Evolutionary conservation across 805 yeast species (phyloP), one percentile per base, ranked within the genome.

Genomic region (Wickerhamiella nectarea): DNA sequence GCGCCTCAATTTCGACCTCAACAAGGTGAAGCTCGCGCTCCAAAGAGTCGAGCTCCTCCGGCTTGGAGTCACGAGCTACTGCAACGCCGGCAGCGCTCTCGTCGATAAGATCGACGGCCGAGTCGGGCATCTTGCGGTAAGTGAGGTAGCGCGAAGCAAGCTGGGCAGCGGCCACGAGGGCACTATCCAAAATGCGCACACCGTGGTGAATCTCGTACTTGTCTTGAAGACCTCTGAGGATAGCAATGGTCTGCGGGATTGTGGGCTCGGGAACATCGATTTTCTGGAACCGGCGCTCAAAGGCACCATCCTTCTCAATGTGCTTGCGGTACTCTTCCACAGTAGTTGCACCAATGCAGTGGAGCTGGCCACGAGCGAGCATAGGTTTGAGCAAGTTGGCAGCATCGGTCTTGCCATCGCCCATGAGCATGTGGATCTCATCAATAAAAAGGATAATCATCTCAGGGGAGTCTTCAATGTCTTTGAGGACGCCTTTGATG

Each of bases 361-460:
- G 96, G 58, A 91, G 75, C 42, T 81, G 73, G 54, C 98, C 97
- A 66, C 98, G 78, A 2, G 98, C 96, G 51, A 91, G 74, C 72
- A 93, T 93, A 31, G 98, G 98, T 67, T 91, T 91, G 62, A 91
- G 75, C 56, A 91, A 74, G 64, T 91, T 91, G 34, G 98, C 98
- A 35, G 94, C 95, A 62, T 91, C 98, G 50, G 82, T 77, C 66
- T 87, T 91, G 60, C 98, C 98, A 60, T 91, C 95, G 55, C 98
- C 98, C 98, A 91, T 91, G 53, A 91, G 75, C 96, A 91, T 91
- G 66, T 91, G 98, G 60, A 91, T 91, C 66, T 91, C 98, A 66
- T 91, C 98, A 56, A 91, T 83, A 68, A 91, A 91, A 46, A 91
- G 71, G 50, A 91, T 78, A 52, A 91, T 85, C 75, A 86, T 72